These are phyloP conservation scores for Kingdonia uniflora DNA, from an alignment of 164 flowering plant genomes.

Conservation along the genomic window DNA sequence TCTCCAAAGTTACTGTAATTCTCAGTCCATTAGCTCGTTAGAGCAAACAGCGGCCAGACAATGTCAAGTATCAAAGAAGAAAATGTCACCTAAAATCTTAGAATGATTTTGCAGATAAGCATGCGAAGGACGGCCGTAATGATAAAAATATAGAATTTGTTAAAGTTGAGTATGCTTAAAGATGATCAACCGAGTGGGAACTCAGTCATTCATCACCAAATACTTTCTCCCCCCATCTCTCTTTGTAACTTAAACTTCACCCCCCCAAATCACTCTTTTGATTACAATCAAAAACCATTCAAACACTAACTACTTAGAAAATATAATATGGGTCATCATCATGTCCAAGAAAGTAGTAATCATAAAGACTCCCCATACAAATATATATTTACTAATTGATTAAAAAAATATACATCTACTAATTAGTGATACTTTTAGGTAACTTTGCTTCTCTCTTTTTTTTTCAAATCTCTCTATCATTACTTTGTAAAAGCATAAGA, in stretches of 20 bases:
- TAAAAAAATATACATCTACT: slow-evolving; percentile 1
- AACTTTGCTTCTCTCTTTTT: slow-evolving; percentile 2
- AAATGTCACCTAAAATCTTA: too few relatives aligned
- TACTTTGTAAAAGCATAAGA: slow-evolving; percentile 2
- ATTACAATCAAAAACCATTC: slow-evolving; percentile 18
- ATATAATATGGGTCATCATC: slow-evolving; percentile 2
- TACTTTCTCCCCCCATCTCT: background rate
- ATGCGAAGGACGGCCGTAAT: background rate
- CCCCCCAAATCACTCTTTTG: slow-evolving; percentile 7
- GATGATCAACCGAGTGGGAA: slow-evolving; percentile 3
- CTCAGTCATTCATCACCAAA: slow-evolving; percentile 11
- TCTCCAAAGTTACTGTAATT: too few relatives aligned
- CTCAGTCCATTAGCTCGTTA: too few relatives aligned
- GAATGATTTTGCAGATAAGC: too few relatives aligned
- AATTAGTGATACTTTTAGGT: slow-evolving; percentile 2
- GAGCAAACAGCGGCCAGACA: too few relatives aligned
- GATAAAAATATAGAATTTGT: background rate
- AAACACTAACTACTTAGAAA: background rate
- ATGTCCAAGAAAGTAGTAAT: slow-evolving; percentile 15
- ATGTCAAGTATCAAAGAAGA: too few relatives aligned
- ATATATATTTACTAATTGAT: too few relatives aligned
- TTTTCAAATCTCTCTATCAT: background rate
- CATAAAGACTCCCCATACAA: slow-evolving; percentile 10
- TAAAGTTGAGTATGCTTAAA: slow-evolving; percentile 2
- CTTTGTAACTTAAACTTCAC: background rate